Evolutionary conservation across 139 green algal species (phyloP), one percentile per base, ranked within the genome.

Genomic region (Picochlorum sp.): DNA sequence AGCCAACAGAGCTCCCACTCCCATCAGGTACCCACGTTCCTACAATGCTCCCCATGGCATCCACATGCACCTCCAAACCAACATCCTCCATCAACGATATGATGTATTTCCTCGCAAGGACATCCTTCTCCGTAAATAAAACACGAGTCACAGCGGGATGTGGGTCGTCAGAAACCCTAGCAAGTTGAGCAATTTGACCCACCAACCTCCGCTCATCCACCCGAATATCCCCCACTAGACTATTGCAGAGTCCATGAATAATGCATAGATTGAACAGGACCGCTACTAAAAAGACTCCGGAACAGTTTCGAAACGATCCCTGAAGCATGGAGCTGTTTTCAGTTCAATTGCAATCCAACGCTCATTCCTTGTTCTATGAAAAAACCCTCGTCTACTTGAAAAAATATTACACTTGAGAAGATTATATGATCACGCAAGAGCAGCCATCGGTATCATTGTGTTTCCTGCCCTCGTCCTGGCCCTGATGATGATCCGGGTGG

Each of bases 11-110:
- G 0, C 6, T 59, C 3, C 18, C 2, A 1, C 59, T 30, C 14
- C 37, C 14, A 24, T 90, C 63, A 20, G 56, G 71, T 6, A 86
- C 92, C 77, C 76, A 89, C 1, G 73, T 65, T 6, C 88, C 92
- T 59, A 83, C 96, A 14, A 98, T 96, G 77, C 92, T 96, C 24
- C 92, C 92, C 64, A 98, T 82, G 0, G 79, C 49, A 67, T 98
- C 92, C 58, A 96, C 86, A 31, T 81, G 21, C 1, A 95, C 68
- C 3, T 30, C 47, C 54, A 95, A 66, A 3, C 80, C 80, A 24
- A 78, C 78, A 1, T 84, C 71, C 0, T 4, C 21, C 91, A 98
- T 97, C 0, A 96, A 73, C 3, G 75, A 41, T 60, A 89, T 92
- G 3, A 96, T 79, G 50, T 92, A 97, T 60, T 52, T 63, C 34